Evolutionary conservation across 179 eudicot genomes (phyloP).

Genomic region (Beta macrorhiza): DNA sequence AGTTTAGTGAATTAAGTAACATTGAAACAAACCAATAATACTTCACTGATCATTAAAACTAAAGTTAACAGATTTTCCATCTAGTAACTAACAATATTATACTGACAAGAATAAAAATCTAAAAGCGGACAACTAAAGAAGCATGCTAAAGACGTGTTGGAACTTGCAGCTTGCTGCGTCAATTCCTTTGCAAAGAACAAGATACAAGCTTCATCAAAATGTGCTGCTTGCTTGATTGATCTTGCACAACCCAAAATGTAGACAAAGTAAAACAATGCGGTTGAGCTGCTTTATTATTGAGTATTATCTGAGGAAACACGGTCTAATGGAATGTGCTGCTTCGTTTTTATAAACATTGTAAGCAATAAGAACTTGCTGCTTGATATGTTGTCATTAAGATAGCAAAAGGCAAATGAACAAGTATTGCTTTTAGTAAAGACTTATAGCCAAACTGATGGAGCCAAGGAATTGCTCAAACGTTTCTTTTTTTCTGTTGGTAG

Average conservation of each 20-base stretch:
- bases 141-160: background rate
- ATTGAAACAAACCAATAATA: background rate
- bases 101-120: background rate
- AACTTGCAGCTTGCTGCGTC: background rate
- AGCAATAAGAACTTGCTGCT: background rate
- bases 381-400: background rate
- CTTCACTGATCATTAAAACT: background rate
- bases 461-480: no score
- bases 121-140: background rate
- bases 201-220: no score
- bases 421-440: no score
- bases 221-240: background rate
- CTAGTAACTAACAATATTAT: background rate
- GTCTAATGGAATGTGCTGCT: background rate
- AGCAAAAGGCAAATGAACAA: no score
- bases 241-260: background rate
- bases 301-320: background rate
- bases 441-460: no score
- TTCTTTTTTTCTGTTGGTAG: no score
- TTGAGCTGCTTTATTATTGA: background rate
- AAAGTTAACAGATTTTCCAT: background rate
- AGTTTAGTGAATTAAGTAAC: no score
- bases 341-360: no score
- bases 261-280: background rate
- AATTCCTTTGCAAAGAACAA: no score